Evolutionary conservation across 495 filamentous ascomycete genomes (phyloP), one percentile per base, ranked within the genome.

Genomic region (Pyrenula aspistea): DNA sequence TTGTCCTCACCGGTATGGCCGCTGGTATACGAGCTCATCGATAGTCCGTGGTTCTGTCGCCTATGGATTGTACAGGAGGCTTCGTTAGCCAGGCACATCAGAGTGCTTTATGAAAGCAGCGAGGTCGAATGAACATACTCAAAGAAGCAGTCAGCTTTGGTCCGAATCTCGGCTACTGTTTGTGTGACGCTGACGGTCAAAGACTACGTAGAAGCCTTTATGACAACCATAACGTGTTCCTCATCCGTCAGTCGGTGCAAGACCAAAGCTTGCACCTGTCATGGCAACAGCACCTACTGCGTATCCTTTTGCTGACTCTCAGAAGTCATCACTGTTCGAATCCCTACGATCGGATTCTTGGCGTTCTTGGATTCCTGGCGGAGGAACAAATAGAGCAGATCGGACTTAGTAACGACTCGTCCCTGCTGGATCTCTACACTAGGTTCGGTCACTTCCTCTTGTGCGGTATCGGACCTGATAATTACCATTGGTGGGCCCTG

Each of bases 1-100:
- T 42, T 15, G 4, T 15, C 15, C 31, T 42, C 31, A 42, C 31
- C 31, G 31, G 31, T 42, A 15, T 42, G 31, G 31, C 31, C 31
- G 31, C 8, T 42, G 31, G 31, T 42, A 15, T 42, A 42, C 31
- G 8, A 53, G 12, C 25, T 63, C 42, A 57, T 63, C 21, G 23
- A 48, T 19, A 58, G 58, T 50, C 42, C 51, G 11, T 63, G 55
- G 59, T 63, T 60, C 36, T 49, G 42, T 10, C 59, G 56, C 10
- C 47, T 56, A 1, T 63, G 61, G 61, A 23, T 61, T 25, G 54
- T 63, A 4, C 61, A 63, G 22, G 61, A 58, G n/a, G 48, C 60
- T 12, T 55, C 56, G 21, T 42, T 63, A n/a, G 61, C 61, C 2
- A 57, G 22, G 22, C 2, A 54, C 48, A 25, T 42, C 52, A 11